Evolutionary conservation across 306 rosid species (phyloP).

Genomic region (Gynostemma pentaphyllum): DNA sequence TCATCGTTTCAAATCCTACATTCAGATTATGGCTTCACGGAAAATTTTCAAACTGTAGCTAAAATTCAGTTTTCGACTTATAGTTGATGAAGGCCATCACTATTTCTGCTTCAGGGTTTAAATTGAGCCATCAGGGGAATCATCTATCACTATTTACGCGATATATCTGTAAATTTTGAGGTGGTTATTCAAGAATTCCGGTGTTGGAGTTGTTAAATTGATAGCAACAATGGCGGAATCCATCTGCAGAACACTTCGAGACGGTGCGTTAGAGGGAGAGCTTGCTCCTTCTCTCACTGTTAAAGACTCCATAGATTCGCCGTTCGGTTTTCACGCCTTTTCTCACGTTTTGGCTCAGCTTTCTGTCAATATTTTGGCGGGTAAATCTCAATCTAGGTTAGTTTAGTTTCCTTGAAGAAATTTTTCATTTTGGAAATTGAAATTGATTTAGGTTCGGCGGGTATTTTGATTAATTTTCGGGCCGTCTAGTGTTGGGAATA

Average conservation of each 20-base stretch:
- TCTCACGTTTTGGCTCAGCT: constrained; percentile 50
- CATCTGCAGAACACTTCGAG: constrained; percentile 57
- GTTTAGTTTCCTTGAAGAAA: constrained; percentile 14
- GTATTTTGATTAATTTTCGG: not conserved
- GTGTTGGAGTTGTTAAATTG: not conserved
- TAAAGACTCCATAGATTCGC: constrained; percentile 53
- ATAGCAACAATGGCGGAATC: constrained; percentile 55
- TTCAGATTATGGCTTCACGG: not conserved
- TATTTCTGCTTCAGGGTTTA: no score
- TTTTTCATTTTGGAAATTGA: not conserved
- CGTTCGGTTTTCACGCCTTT: constrained; percentile 50
- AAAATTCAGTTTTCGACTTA: not conserved
- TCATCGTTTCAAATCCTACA: not conserved
- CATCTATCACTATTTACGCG: not conserved
- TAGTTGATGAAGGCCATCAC: not conserved
- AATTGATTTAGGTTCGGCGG: not conserved
- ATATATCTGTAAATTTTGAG: not conserved
- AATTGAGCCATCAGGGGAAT: not conserved
- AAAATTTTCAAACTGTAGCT: not conserved
- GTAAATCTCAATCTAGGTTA: constrained; percentile 65
- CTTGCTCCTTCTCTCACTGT: constrained; percentile 72
- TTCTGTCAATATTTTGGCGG: constrained; percentile 40
- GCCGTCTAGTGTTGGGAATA: no score
- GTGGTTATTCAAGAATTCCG: not conserved
- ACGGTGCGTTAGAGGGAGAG: constrained; percentile 77